Evolutionary conservation across 1,284 basidiomycete species (phyloP), one percentile per base, ranked within the genome.

Genomic region (Rhodotorula sp.): DNA sequence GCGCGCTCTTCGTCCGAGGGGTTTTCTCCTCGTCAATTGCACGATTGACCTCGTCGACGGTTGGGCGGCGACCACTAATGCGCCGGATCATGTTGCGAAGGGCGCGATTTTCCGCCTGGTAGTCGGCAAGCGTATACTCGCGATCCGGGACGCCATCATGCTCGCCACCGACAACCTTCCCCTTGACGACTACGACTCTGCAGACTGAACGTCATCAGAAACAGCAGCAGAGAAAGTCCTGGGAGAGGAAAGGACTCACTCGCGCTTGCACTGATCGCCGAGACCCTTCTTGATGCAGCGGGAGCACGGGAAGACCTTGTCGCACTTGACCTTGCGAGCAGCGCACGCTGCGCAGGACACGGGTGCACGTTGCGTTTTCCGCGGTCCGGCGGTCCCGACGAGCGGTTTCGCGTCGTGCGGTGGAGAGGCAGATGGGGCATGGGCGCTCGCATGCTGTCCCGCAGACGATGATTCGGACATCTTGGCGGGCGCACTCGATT

Each of bases 241-340:
- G 57, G 50, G 21, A 21, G 50, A 17, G 57, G 7, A 23, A 1
- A 17, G 3, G 17, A 49, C 58, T 46, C 19, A 60, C 58, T 60
- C 58, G 17, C 58, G 46, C 25, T 19, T 34, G 46, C 58, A 60
- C 46, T 60, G 25, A 7, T 60, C 58, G 4, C 16, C 58, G 25
- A 60, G 19, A 10, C 58, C 58, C 58, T 60, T 48, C n/a, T n/a
- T 27, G 46, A 60, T 34, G 46, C 58, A 60, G 9, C 58, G 58
- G 7, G 23, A 16, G 25, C 58, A 60, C 0, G 58, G 58, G 17
- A 60, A 60, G 46, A 49, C 27, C 58, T 60, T 60, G 16, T 60
- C 58, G 45, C 58, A 60, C 25, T 60, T 60, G 45, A 60, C 46
- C 27, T 60, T 60, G 17, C 58, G n/a, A 7, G 19, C 16, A 1